Conservation (phyloP, 1,139 yeast genomes). For the Yamadazyma triangularis region DNA sequence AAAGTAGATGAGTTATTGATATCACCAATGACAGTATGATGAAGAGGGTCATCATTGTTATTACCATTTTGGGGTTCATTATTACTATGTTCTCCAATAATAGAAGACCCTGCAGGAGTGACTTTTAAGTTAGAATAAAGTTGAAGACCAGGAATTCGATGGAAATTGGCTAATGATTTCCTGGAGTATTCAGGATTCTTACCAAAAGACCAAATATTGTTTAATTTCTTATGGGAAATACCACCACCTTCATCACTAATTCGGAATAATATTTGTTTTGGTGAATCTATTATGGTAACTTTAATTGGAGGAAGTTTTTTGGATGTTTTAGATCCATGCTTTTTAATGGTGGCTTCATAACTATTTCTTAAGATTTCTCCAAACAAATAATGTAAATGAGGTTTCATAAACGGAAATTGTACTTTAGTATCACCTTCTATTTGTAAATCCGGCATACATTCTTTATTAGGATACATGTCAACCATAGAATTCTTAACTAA, state of each 20-base stretch:
- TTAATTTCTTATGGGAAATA: conserved; percentile 50
- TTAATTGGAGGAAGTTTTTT: conserved; percentile 60
- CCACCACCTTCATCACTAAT: conserved; percentile 94
- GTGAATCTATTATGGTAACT: conserved; percentile 65
- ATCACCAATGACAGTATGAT: conserved; percentile 36
- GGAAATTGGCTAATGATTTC: conserved; percentile 57
- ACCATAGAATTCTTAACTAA: conserved; percentile 42
- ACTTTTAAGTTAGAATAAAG: conserved; percentile 38
- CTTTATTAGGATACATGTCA: conserved; percentile 46
- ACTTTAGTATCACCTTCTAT: conserved; percentile 65
- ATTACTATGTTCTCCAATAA: conserved; percentile 21
- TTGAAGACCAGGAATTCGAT: conserved; percentile 58
- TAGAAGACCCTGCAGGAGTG: conserved; percentile 37
- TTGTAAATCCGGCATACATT: conserved; percentile 67
- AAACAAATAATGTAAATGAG: conserved; percentile 79
- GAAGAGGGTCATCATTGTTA: conserved; percentile 11
- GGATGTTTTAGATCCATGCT: conserved; percentile 26
- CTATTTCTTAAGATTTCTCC: conserved; percentile 87
- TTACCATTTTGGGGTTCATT: too few relatives aligned
- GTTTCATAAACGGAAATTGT: conserved; percentile 75
- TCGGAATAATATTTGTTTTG: conserved; percentile 65
- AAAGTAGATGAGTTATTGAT: conserved; percentile 25
- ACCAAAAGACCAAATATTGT: conserved; percentile 80
- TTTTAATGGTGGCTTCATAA: conserved; percentile 67
- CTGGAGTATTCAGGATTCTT: conserved; percentile 58